A percentile compares a stretch with the other conserved stretches of the same genome.
Conservation (phyloP, 305 asterid species). For the Solanum hybrid region DNA sequence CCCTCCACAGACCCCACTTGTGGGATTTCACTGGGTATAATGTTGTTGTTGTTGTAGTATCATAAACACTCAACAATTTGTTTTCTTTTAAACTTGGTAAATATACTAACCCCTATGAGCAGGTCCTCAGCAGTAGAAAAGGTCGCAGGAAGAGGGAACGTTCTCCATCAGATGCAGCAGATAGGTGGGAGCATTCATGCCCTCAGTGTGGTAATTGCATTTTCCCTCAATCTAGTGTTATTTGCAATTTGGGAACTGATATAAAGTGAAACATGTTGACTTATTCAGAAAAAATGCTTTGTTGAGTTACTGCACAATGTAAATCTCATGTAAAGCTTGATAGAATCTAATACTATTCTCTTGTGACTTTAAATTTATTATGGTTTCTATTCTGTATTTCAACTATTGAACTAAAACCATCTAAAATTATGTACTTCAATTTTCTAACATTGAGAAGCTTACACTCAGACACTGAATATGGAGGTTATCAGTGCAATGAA, state of each 20-base stretch:
- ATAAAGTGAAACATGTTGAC: not conserved
- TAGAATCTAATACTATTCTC: not conserved
- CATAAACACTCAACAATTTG: not conserved
- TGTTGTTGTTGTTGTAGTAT: not conserved
- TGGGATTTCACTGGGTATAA: not conserved
- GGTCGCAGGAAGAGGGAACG: slow-evolving; percentile 51
- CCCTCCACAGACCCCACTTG: not conserved
- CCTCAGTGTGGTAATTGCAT: slow-evolving; percentile 72
- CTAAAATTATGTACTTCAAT: not conserved
- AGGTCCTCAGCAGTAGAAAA: slow-evolving; percentile 57
- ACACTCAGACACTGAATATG: slow-evolving; percentile 46
- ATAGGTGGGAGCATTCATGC: slow-evolving; percentile 42
- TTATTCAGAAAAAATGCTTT: not conserved
- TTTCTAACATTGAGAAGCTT: slow-evolving; percentile 5
- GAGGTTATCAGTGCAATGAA: slow-evolving; percentile 63
- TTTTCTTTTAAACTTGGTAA: not conserved
- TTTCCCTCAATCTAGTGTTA: not conserved
- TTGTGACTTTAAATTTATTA: not conserved
- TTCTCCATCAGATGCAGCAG: slow-evolving; percentile 38
- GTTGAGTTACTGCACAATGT: not conserved
- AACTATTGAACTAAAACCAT: not conserved
- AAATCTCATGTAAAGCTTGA: not conserved
- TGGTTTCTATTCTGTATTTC: not conserved
- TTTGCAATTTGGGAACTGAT: not conserved
- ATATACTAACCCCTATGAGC: slow-evolving; percentile 2